Evolutionary conservation across 2,329 filamentous ascomycete species (phyloP), one percentile per base, ranked within the genome.

Genomic region (Niveomyces coronatus): DNA sequence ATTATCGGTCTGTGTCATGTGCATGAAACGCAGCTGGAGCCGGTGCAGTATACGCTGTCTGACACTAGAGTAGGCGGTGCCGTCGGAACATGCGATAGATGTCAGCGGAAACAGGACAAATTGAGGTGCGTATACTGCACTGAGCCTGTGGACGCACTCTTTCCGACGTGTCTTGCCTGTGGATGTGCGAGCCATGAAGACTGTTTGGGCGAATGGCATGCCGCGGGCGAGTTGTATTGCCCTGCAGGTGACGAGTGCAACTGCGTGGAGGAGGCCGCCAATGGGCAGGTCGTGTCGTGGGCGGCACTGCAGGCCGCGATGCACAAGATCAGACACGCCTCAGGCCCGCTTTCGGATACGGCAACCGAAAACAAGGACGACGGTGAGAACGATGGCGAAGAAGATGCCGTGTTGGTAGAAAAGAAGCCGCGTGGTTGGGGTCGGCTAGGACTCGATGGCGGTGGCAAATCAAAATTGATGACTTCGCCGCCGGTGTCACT

Each of bases 231-330:
- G 53, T 67, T 58, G 2, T 56, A 68, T 32, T 82, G 77, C 40
- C 74, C 76, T 0, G 76, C 74, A 0, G 76, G 76, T 2, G 77
- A 80, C 49, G 77, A 80, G 50, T 82, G 77, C 49, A 63, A 72
- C 42, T 82, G 77, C 47, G 63, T 70, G 0, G 63, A 70, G 11
- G 70, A 78, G 44, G 74, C 76, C 1, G 63, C 61, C 40, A 65
- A 61, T 32, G 75, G 73, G 1, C 63, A 74, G 28, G 68, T 79
- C 8, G 76, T 79, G 53, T 74, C 71, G 15, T 78, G 76, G 71
- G 67, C 69, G 0, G 74, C 72, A 4, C 49, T 63, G 0, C 53
- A 56, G 23, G 57, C 55, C 6, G 59, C 55, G 9, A 54, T 63
- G 53, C 50, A 56, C 37, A 64, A 56, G 43, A 52, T 52, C 1